Percentiles rank a stretch among this genome's conserved stretches.
Conservation (phyloP, 768 basidiomycete genomes). For the Hypholoma fasciculare region DNA sequence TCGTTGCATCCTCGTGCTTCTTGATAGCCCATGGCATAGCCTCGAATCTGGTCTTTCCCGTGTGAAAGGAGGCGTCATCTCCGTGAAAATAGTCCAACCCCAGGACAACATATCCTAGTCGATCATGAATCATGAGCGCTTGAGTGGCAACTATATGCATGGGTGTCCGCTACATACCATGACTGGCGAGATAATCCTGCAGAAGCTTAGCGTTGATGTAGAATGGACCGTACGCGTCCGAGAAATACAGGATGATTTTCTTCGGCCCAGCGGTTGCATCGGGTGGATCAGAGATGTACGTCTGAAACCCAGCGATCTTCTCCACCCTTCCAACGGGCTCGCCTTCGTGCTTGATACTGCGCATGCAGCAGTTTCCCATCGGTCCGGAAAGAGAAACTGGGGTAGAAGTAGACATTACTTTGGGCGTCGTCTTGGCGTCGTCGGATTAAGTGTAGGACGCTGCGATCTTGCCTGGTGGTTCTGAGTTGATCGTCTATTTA, state of each 20-base stretch:
- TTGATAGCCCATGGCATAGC: slow-evolving; percentile 38
- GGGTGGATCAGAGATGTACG: slow-evolving; percentile 49
- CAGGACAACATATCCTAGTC: slow-evolving; percentile 54
- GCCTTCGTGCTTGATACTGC: slow-evolving; percentile 51
- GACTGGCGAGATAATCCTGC: slow-evolving; percentile 58
- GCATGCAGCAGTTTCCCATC: slow-evolving; percentile 52
- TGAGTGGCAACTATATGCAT: too few species aligned
- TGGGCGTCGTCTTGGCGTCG: too few species aligned
- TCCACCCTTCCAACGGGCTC: slow-evolving; percentile 41
- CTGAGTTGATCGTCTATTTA: too few species aligned
- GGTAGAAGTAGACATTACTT: too few species aligned
- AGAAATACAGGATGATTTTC: slow-evolving; percentile 54
- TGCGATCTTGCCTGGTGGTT: too few species aligned
- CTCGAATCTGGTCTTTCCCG: slow-evolving; percentile 33
- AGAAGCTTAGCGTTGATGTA: slow-evolving; percentile 58
- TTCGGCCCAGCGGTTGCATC: slow-evolving; percentile 36
- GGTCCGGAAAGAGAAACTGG: slow-evolving; percentile 19
- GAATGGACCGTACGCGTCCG: slow-evolving; percentile 61
- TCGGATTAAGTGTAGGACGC: too few species aligned
- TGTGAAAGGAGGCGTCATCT: slow-evolving; percentile 44
- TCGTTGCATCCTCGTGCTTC: slow-evolving; percentile 32
- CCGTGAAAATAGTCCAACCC: slow-evolving; percentile 68
- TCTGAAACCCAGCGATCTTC: slow-evolving; percentile 43
- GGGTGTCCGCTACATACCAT: background rate
- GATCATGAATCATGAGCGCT: background rate